Percentiles rank a stretch among this genome's conserved stretches.
phyloP scores from a whole-genome alignment of 495 filamentous ascomycete genomes.

The Evansstolkia leycettana region DNA sequence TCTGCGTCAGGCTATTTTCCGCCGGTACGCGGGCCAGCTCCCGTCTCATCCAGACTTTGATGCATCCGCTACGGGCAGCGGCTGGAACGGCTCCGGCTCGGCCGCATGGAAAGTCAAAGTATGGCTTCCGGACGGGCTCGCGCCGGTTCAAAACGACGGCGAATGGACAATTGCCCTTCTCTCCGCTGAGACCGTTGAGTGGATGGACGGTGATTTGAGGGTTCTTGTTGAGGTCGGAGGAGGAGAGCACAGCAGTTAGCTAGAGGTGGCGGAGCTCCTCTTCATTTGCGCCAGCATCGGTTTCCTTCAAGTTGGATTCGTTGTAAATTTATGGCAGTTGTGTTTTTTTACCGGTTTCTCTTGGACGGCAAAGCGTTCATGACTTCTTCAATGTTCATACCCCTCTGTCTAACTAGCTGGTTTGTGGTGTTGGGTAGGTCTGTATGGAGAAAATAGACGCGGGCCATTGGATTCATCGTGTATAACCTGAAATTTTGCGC shows the following conservation, averaged over 20 bases:
- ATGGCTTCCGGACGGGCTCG: slow-evolving; percentile 29
- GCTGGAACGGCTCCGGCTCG: slow-evolving; percentile 8
- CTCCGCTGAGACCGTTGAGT: slow-evolving; percentile 32
- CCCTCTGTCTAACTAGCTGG: no score
- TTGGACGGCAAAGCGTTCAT: no score
- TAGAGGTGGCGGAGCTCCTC: no score
- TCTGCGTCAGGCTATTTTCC: slow-evolving; percentile 18
- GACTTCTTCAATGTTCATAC: no score
- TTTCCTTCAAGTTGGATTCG: not conserved
- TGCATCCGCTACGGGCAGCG: slow-evolving; percentile 4
- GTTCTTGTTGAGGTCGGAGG: slow-evolving; percentile 28
- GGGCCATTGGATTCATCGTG: no score
- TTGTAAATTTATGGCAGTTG: not conserved
- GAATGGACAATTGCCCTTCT: slow-evolving; percentile 34
- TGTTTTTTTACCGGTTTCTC: not conserved
- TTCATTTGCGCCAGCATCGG: not conserved
- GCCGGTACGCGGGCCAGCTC: slow-evolving; percentile 23
- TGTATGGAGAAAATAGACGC: no score
- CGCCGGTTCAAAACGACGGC: slow-evolving; percentile 23
- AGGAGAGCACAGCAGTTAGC: no score
- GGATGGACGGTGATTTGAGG: slow-evolving; percentile 40
- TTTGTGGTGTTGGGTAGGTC: no score
- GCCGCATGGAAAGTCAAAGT: slow-evolving; percentile 26
- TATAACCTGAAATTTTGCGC: no score
- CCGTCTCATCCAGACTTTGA: slow-evolving; percentile 12